phyloP scores from a whole-genome alignment of 2,329 filamentous ascomycete genomes.

The Talaromyces rugulosus region DNA sequence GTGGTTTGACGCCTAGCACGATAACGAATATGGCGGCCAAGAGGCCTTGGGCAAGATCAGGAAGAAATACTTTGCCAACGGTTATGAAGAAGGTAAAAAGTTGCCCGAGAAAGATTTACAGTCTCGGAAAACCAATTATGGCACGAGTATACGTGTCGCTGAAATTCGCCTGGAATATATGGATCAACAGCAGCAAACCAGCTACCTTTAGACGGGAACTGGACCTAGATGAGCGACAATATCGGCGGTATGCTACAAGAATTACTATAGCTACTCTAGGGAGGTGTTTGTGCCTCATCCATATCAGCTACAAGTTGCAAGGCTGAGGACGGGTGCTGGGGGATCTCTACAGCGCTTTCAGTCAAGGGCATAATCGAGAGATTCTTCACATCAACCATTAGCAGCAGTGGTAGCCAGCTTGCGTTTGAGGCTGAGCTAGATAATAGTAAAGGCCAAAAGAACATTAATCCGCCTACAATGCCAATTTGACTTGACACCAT shows the following conservation, averaged over 20 bases:
- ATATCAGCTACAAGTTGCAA: neutral
- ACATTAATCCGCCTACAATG: too few species aligned
- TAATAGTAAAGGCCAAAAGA: too few species aligned
- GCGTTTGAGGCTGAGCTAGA: neutral
- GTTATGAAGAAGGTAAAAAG: neutral
- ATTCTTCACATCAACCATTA: neutral
- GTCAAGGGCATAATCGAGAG: neutral
- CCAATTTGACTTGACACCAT: too few species aligned
- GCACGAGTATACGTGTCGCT: conserved; percentile 1
- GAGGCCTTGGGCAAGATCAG: neutral
- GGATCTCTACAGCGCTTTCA: neutral
- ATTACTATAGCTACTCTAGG: neutral
- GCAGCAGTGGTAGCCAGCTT: neutral
- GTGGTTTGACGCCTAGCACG: neutral
- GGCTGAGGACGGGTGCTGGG: neutral
- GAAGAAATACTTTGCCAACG: neutral
- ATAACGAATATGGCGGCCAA: neutral
- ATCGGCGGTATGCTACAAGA: neutral
- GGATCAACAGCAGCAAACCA: neutral
- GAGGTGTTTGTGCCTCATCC: neutral
- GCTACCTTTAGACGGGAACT: neutral
- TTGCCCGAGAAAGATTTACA: conserved; percentile 1
- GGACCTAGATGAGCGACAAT: neutral
- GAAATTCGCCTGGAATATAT: neutral
- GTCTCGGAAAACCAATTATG: neutral